Evolutionary conservation across 805 yeast genomes (phyloP), one percentile per base, ranked within the genome.

Genomic region (Allodekkera sacchari): DNA sequence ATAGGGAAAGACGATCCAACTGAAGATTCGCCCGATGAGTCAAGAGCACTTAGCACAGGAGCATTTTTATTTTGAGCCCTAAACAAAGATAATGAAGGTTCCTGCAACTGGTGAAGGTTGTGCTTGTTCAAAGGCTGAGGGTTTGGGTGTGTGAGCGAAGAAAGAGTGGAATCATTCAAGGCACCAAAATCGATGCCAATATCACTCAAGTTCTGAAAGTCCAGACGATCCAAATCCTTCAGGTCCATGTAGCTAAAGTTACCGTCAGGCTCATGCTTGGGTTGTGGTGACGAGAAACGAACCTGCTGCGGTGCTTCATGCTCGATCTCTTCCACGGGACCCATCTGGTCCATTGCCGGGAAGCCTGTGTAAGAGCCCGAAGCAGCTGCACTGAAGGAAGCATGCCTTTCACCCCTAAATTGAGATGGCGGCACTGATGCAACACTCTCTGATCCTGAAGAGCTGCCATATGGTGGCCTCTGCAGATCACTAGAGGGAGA

Each of bases 261-360:
- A 7, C 55, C 49, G 25, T 46, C 53, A 18, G 47, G 42, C 19
- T 41, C 35, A 34, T 47, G 53, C 16, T 32, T 40, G 22, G 53
- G 14, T 52, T 84, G 94, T 3, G 95, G 95, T 1, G 94, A 81
- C 1, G 94, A 74, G 49, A 82, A 83, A 2, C 78, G 83, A 17
- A 81, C 87, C 45, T 81, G 85, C 27, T 67, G 68, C 2, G 88
- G 87, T 0, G 69, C 71, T 23, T 66, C 71, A 4, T 50, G 39
- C 18, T 38, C 44, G 8, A 36, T 17, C 9, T 22, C 31, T 18
- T 42, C 44, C 15, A 42, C 22, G 15, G 32, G 32, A 19, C 36
- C 33, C 14, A 31, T 29, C 4, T 29, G 34, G 11, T 25, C 18
- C 12, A 13, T 32, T 26, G 43, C 44, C 1, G 37, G 50, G 18